These are phyloP conservation scores for Biscogniauxia marginata DNA, from an alignment of 2,329 filamentous ascomycete genomes.

Conservation along the genomic window DNA sequence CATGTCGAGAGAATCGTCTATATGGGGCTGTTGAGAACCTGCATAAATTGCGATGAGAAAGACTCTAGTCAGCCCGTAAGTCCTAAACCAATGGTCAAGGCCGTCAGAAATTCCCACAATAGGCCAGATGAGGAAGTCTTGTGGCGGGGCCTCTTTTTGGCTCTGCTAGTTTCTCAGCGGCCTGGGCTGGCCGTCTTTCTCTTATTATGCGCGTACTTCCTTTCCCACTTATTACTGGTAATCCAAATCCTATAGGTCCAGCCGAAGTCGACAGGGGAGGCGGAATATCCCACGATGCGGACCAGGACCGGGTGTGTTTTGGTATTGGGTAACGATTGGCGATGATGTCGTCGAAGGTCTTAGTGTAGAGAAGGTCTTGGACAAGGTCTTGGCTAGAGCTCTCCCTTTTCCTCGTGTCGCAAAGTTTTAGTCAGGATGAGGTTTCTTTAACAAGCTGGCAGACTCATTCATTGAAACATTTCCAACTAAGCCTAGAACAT, in stretches of 20 bases:
- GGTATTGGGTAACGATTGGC: background rate
- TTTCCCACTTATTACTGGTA: background rate
- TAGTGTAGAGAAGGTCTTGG: background rate
- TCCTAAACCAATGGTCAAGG: constrained; percentile 22
- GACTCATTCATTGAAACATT: constrained; percentile 2
- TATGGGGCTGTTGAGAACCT: constrained; percentile 31
- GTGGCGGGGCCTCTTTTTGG: background rate
- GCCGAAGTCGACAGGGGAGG: background rate
- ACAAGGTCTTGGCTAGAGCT: constrained; percentile 1
- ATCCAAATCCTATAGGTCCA: background rate
- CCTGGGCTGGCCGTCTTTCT: background rate
- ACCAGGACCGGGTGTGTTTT: background rate
- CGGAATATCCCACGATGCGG: background rate
- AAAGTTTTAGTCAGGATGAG: constrained; percentile 8
- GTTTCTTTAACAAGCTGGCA: constrained; percentile 6
- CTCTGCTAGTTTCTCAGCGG: background rate
- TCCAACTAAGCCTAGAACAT: background rate
- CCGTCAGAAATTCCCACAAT: constrained; percentile 3
- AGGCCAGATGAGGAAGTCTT: background rate
- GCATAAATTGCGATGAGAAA: constrained; percentile 26
- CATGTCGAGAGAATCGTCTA: constrained; percentile 40
- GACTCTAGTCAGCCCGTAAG: constrained; percentile 24
- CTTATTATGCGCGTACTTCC: background rate
- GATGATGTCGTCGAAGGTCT: background rate
- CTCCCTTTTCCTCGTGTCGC: constrained; percentile 1